These are phyloP conservation scores for Cyclotella sp. DNA, from an alignment of 108 stramenopile species.

Conservation along the genomic window DNA sequence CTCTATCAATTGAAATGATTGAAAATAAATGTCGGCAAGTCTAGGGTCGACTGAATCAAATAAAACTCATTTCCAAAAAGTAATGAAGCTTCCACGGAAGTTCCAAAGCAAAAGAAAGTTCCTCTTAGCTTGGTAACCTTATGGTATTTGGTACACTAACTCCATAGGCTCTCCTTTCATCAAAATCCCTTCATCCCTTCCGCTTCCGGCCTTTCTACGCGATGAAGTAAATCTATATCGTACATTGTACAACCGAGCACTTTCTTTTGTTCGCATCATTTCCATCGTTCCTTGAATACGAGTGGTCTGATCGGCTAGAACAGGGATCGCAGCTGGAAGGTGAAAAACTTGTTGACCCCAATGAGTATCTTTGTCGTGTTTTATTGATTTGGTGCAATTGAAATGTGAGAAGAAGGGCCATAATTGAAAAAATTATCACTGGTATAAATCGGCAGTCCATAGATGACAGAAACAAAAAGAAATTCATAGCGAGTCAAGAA, in stretches of 20 bases:
- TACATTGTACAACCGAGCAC: slow-evolving; percentile 92
- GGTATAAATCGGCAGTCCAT: no score
- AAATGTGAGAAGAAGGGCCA: not conserved
- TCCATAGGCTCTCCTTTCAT: slow-evolving; percentile 74
- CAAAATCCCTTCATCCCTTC: slow-evolving; percentile 58
- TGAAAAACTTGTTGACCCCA: slow-evolving; percentile 99
- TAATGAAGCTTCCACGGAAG: not conserved
- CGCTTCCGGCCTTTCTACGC: slow-evolving; percentile 61
- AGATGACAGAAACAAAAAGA: not conserved
- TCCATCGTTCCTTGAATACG: slow-evolving; percentile 75
- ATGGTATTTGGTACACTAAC: slow-evolving; percentile 88
- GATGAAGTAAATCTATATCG: slow-evolving; percentile 59
- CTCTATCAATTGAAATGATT: no score
- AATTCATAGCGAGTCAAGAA: no score
- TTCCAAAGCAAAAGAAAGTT: not conserved
- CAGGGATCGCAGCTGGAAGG: slow-evolving; percentile 72
- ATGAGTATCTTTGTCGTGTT: slow-evolving; percentile 77
- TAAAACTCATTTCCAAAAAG: no score
- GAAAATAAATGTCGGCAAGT: no score
- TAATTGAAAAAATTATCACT: not conserved
- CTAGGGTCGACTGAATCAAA: no score
- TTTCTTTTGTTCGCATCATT: slow-evolving; percentile 88
- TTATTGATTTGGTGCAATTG: not conserved
- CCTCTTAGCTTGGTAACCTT: not conserved
- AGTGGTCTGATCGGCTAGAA: slow-evolving; percentile 77